Evolutionary conservation across 1,139 yeast species (phyloP).

Genomic region (Geotrichum cucujoidarum): DNA sequence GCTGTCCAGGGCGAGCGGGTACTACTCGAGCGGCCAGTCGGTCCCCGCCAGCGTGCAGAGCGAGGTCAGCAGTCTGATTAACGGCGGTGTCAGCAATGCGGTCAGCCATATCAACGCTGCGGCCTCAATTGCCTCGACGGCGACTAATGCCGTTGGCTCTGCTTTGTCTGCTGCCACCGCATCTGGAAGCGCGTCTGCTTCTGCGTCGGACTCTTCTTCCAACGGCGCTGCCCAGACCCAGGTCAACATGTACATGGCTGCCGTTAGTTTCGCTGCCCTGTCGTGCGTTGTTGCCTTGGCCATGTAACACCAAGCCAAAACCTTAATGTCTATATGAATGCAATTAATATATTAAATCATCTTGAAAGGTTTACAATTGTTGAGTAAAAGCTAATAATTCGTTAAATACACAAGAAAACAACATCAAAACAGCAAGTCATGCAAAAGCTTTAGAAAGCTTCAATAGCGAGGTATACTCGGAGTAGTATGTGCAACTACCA

Average conservation of each 20-base stretch:
- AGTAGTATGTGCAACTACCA: too few species aligned
- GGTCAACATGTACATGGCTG: background rate
- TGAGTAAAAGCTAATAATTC: background rate
- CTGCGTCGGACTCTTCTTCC: background rate
- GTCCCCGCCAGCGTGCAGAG: background rate
- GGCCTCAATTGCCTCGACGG: background rate
- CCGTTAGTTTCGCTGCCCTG: background rate
- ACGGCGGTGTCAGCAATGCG: background rate
- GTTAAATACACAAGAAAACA: background rate
- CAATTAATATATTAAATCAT: background rate
- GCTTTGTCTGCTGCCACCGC: background rate
- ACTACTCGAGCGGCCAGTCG: conserved; percentile 41
- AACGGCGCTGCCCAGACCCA: background rate
- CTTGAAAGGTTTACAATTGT: background rate
- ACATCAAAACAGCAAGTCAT: background rate
- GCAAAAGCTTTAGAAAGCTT: too few species aligned
- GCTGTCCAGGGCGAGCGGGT: conserved; percentile 44
- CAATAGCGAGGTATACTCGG: too few species aligned
- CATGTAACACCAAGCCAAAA: background rate
- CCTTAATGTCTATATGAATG: background rate
- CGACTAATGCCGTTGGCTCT: too few species aligned
- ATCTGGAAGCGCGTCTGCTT: background rate
- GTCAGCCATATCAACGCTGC: background rate
- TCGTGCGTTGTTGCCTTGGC: background rate
- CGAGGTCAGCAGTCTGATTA: background rate